These are phyloP conservation scores for Paramecium biaurelia DNA, from an alignment of 73 alveolate species.

Conservation along the genomic window DNA sequence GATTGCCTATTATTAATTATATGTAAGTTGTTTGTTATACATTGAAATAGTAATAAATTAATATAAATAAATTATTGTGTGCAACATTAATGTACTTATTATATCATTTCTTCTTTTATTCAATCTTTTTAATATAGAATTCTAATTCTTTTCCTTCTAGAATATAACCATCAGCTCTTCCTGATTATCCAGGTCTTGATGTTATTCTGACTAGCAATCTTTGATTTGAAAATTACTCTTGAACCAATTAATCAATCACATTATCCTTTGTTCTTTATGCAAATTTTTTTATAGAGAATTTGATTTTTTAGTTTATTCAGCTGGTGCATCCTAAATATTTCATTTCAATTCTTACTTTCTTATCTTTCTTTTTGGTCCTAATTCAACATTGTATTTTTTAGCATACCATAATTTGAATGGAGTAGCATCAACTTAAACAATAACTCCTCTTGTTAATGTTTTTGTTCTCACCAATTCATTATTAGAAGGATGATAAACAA, in stretches of 20 bases:
- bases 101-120: conserved; percentile 52
- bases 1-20: neutral
- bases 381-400: conserved; percentile 83
- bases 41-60: neutral
- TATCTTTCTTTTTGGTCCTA: conserved; percentile 72
- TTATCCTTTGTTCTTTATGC: neutral
- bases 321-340: neutral
- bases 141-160: conserved; percentile 97
- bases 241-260: neutral
- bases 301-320: neutral
- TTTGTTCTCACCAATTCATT: conserved; percentile 98
- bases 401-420: conserved; percentile 94
- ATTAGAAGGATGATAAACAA: conserved; percentile 95
- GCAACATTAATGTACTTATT: neutral
- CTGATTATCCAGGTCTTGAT: conserved; percentile 98
- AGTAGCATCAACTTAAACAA: conserved; percentile 94
- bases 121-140: conserved; percentile 89
- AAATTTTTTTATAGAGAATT: neutral
- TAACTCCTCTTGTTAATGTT: conserved; percentile 92
- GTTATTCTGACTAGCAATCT: conserved; percentile 95
- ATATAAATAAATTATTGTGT: neutral
- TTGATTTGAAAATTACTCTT: conserved; percentile 6
- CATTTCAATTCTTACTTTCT: neutral
- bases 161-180: conserved; percentile 98
- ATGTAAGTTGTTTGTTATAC: neutral